Base-by-base conservation (phyloP, 352 stramenopile genomes). In the Pythium biforme region DNA sequence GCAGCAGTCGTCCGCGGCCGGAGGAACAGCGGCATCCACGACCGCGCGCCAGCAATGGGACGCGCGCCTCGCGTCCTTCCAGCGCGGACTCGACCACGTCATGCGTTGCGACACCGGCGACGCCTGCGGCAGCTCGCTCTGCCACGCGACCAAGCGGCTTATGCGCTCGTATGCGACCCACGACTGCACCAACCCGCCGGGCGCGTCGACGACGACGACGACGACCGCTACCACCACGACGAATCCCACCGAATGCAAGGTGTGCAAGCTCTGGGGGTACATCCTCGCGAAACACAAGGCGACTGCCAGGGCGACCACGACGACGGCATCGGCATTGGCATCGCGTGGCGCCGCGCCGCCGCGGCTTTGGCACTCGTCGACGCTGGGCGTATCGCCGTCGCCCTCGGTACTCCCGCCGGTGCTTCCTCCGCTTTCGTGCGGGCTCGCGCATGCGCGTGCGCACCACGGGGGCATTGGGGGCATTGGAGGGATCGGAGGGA, bases 181-280 rank as follows among this genome's bases (percentile, higher is more conserved):
- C 63, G 70, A 76, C 69, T 92, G 82, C 64, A 60, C 68, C 27
- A 71, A 70, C 40, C 52, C 37, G 3, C 55, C 48, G 29, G 51
- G 41, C 17, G 26, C 25, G 10, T 37, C 41, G 17, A 39, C 43
- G 20, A 55, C 22, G 15, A 26, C 57, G 2, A 37, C 47, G 3
- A 12, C 46, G 25, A 41, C 26, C 11, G 37, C 20, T 17, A 41
- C 25, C 11, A 53, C 20, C 27, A 41, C 25, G 19, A 31, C 34
- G 22, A 59, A 50, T 51, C 15, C 53, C 37, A 60, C 15, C 23
- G 69, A 86, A 48, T 91, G 82, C 72, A 83, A 85, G 52, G 82
- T 89, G n/a, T 92, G 82, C 80, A 86, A 80, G 70, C 75, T 92
- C 31, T 92, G 80, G 80, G 61, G 75, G 29, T 84, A 87, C 59